Evolutionary conservation across 805 yeast genomes (phyloP).

Genomic region (Henningerozyma blattae): DNA sequence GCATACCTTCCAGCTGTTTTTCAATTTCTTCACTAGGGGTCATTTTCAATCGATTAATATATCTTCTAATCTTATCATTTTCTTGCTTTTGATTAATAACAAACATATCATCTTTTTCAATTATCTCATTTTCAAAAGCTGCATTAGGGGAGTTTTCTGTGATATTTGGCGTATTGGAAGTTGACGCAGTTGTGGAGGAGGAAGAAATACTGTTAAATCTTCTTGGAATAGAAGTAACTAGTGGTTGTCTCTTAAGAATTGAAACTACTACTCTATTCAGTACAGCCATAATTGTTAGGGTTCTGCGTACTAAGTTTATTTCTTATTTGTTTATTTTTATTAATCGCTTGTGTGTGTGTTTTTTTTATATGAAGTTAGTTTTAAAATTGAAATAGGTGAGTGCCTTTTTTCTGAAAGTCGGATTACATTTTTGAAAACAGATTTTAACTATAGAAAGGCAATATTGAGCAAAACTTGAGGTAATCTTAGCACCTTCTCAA

Average conservation of each 20-base stretch:
- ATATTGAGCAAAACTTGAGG: too few relatives aligned
- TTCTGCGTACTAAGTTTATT: neutral
- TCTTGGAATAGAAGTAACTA: neutral
- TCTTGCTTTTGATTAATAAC: slow-evolving; percentile 17
- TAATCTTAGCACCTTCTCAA: too few relatives aligned
- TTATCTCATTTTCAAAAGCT: neutral
- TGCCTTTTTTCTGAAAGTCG: too few relatives aligned
- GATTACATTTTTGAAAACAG: too few relatives aligned
- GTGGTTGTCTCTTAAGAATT: neutral
- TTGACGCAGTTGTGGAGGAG: too few relatives aligned
- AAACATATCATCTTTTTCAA: slow-evolving; percentile 11
- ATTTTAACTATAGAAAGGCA: too few relatives aligned
- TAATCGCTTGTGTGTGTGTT: slow-evolving; percentile 1
- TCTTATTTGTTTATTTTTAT: neutral
- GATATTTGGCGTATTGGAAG: neutral
- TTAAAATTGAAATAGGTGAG: too few relatives aligned
- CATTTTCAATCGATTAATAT: slow-evolving; percentile 8
- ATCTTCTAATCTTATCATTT: slow-evolving; percentile 14
- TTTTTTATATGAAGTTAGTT: neutral
- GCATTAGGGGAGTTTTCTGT: neutral
- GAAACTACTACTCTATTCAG: neutral
- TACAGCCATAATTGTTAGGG: neutral
- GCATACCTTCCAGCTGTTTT: slow-evolving; percentile 2
- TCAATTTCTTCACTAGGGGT: slow-evolving; percentile 11
- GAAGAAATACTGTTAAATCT: too few relatives aligned